phyloP scores from a whole-genome alignment of 306 rosid genomes.

The Calophaca sinica region DNA sequence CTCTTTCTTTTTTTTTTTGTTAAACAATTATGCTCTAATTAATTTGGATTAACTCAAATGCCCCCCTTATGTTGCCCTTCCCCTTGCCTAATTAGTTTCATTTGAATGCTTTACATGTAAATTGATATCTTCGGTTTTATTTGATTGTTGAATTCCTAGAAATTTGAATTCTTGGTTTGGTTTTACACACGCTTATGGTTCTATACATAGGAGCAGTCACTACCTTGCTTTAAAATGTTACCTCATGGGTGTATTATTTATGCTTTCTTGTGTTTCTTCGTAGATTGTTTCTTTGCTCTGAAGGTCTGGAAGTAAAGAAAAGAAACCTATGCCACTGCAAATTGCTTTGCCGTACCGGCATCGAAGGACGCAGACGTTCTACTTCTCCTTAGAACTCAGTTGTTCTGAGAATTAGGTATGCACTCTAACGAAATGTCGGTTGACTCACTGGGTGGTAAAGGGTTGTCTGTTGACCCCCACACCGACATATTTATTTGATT shows the following conservation, averaged over 20 bases:
- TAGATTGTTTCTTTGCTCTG: slow-evolving; percentile 80
- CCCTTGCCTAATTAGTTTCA: neutral
- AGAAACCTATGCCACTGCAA: too few relatives aligned
- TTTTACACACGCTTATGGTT: neutral
- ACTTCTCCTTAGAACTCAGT: too few relatives aligned
- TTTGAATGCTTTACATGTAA: slow-evolving; percentile 1
- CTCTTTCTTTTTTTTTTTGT: neutral
- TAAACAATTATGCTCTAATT: neutral
- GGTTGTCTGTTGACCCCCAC: too few relatives aligned
- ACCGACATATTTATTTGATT: too few relatives aligned
- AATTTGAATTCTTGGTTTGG: neutral
- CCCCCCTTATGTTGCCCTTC: neutral
- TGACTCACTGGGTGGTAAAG: too few relatives aligned
- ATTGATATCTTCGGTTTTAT: neutral
- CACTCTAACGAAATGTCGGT: too few relatives aligned
- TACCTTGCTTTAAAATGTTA: slow-evolving; percentile 9
- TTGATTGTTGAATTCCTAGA: neutral
- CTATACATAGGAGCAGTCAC: neutral
- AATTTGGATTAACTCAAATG: neutral
- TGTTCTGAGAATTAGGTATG: too few relatives aligned
- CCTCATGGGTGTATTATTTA: neutral
- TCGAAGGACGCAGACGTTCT: too few relatives aligned
- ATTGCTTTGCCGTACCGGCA: too few relatives aligned
- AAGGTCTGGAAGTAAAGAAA: slow-evolving; percentile 49
- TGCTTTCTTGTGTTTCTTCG: slow-evolving; percentile 20